Evolutionary conservation across 2,329 filamentous ascomycete species (phyloP).

Genomic region (Fusarium anguioides): DNA sequence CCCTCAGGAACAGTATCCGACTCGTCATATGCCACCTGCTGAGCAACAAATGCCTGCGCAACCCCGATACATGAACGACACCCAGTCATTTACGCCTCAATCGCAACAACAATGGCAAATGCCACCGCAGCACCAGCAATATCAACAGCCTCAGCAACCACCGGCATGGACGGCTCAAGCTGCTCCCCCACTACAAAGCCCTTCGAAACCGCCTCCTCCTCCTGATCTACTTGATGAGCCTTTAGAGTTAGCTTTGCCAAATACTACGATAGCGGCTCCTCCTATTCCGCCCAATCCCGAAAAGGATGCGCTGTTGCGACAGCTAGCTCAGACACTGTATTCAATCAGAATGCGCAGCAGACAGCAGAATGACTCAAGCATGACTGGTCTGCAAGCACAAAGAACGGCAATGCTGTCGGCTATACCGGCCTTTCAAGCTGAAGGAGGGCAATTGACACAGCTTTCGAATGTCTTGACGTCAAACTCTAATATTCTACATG

Average conservation of each 20-base stretch:
- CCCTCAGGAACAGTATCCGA: constrained; percentile 33
- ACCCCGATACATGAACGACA: constrained; percentile 30
- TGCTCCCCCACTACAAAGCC: constrained; percentile 37
- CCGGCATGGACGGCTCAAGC: constrained; percentile 41
- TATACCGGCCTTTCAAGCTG: constrained; percentile 75
- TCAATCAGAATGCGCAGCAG: constrained; percentile 75
- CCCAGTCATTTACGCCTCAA: constrained; percentile 26
- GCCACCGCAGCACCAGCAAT: constrained; percentile 31
- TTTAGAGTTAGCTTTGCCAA: constrained; percentile 62
- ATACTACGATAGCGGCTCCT: constrained; percentile 71
- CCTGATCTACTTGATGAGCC: constrained; percentile 69
- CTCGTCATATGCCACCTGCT: constrained; percentile 26
- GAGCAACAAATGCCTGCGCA: constrained; percentile 30
- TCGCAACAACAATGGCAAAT: constrained; percentile 43
- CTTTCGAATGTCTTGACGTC: constrained; percentile 77
- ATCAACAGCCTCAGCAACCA: constrained; percentile 39
- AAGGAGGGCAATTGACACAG: constrained; percentile 76
- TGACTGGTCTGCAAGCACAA: constrained; percentile 82
- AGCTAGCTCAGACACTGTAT: constrained; percentile 77
- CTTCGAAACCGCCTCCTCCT: constrained; percentile 51
- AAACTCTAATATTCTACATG: constrained; percentile 83
- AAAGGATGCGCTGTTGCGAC: constrained; percentile 85
- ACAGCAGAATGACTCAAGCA: constrained; percentile 77
- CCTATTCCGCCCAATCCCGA: constrained; percentile 96
- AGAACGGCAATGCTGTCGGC: constrained; percentile 79